Conservation (phyloP, 1,139 yeast species). For the Nakaseomyces sp. region DNA sequence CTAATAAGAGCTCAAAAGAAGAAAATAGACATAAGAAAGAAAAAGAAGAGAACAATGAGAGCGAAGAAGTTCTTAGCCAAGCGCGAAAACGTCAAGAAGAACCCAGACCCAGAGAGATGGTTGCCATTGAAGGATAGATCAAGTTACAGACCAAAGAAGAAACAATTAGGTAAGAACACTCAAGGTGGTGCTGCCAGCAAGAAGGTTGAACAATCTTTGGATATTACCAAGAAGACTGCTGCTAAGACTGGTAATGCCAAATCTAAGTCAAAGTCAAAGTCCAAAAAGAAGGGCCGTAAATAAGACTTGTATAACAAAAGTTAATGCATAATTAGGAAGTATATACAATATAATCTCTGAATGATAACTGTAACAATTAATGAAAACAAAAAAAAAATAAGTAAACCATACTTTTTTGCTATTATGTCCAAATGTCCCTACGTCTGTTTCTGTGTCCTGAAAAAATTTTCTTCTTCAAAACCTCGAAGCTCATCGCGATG, state of each 20-base stretch:
- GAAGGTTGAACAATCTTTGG: slow-evolving; percentile 38
- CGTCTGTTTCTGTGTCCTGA: neutral
- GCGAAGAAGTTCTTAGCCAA: slow-evolving; percentile 37
- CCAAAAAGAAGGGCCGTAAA: slow-evolving; percentile 29
- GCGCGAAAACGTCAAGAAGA: slow-evolving; percentile 33
- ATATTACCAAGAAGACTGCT: slow-evolving; percentile 37
- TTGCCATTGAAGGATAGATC: slow-evolving; percentile 78
- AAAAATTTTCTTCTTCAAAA: neutral
- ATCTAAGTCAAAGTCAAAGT: slow-evolving; percentile 19
- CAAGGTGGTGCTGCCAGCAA: slow-evolving; percentile 67
- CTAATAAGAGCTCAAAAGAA: slow-evolving; percentile 22
- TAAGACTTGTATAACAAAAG: slow-evolving; percentile 9
- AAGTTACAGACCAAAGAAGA: slow-evolving; percentile 66
- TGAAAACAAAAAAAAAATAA: neutral
- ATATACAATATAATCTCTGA: neutral
- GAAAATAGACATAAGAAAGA: slow-evolving; percentile 26
- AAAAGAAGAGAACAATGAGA: slow-evolving; percentile 35
- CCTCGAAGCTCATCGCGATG: neutral
- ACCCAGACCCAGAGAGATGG: slow-evolving; percentile 76
- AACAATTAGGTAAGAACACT: slow-evolving; percentile 41
- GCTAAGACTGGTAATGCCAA: slow-evolving; percentile 34
- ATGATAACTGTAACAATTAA: neutral
- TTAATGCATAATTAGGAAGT: neutral
- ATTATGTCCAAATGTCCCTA: too few relatives aligned
- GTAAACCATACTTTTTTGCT: too few relatives aligned